Conservation (phyloP, 2,329 filamentous ascomycete genomes). For the Peltaster fructicola region DNA sequence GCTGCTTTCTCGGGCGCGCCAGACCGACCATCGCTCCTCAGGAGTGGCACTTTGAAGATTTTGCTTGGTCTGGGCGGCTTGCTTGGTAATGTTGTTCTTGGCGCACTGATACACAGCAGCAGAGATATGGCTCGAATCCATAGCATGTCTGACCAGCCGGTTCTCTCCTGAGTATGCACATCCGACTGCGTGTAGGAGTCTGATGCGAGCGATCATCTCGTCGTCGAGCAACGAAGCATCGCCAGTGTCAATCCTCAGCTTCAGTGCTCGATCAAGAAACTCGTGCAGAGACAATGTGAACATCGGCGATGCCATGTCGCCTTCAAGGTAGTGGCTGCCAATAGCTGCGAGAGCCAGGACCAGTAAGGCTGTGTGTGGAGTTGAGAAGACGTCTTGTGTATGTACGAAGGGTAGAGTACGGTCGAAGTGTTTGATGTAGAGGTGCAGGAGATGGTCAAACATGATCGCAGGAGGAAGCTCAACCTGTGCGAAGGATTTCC, state of each 20-base stretch:
- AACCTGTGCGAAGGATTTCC: slow-evolving; percentile 7
- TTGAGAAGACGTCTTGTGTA: slow-evolving; percentile 7
- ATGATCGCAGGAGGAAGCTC: slow-evolving; percentile 10
- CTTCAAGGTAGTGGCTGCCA: slow-evolving; percentile 11
- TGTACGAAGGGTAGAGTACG: slow-evolving; percentile 17
- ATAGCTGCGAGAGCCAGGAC: slow-evolving; percentile 14
- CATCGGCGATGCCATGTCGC: slow-evolving; percentile 1
- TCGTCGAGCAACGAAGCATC: slow-evolving; percentile 5
- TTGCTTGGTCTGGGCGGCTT: too few species aligned
- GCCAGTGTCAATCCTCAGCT: too few species aligned
- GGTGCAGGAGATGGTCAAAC: slow-evolving; percentile 10
- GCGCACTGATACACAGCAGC: too few species aligned
- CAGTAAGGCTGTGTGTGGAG: slow-evolving; percentile 8
- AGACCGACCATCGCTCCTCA: too few species aligned
- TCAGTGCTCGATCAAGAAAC: slow-evolving; percentile 6
- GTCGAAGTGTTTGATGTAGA: slow-evolving; percentile 16
- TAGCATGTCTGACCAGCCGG: slow-evolving; percentile 2
- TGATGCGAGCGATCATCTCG: slow-evolving; percentile 5
- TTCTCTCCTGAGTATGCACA: slow-evolving; percentile 8
- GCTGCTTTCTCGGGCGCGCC: background rate
- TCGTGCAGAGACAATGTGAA: slow-evolving; percentile 7
- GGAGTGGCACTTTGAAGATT: too few species aligned
- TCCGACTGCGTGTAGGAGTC: slow-evolving; percentile 6
- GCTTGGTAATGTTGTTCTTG: too few species aligned
- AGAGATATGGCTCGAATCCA: background rate